Base-by-base conservation (phyloP, 2,329 filamentous ascomycete genomes). In the Pseudogymnoascus sp. region DNA sequence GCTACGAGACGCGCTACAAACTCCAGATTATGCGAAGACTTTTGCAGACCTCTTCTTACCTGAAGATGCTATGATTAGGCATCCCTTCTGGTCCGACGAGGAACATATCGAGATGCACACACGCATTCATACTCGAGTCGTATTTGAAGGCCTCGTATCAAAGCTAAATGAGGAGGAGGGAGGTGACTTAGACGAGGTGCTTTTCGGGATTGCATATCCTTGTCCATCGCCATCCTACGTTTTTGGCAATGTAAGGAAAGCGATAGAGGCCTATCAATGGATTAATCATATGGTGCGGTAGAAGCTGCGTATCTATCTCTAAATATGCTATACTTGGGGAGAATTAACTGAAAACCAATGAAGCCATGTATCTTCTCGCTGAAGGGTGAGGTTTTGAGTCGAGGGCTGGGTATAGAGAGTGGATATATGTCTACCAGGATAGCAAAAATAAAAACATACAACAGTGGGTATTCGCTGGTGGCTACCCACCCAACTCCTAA, bases 151-250 rank as follows among this genome's bases (percentile, higher is more conserved):
- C 29, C 63, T 66, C 37, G 13, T 62, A 62, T 26, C 59, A 65
- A 53, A 4, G 31, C 61, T 64, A 7, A 44, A 37, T 9, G 60
- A 50, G 33, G 53, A 62, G 46, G 21, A 64, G 46, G 59, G 61
- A 44, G 21, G 53, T 10, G 19, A 26, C 19, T 60, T 67, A 17
- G 63, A 66, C 29, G 44, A 60, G 33, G 62, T 63, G 7, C 61
- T 67, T 10, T 65, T 67, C 61, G 60, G 62, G 26, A 59, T 67
- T 65, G 19, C 65, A 50, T 67, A 62, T 56, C 65, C 65, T 37
- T 63, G 42, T 46, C 63, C 61, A 23, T 40, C 29, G 21, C 37
- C 31, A 60, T 40, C 3, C 56, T 3, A 17, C n/a, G 29, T n/a
- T 40, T 21, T 60, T 17, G 10, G 17, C 44, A 31, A 2, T 11